phyloP scores from a whole-genome alignment of 164 flowering plant species.

The grape (Vitis vinifera) region DNA sequence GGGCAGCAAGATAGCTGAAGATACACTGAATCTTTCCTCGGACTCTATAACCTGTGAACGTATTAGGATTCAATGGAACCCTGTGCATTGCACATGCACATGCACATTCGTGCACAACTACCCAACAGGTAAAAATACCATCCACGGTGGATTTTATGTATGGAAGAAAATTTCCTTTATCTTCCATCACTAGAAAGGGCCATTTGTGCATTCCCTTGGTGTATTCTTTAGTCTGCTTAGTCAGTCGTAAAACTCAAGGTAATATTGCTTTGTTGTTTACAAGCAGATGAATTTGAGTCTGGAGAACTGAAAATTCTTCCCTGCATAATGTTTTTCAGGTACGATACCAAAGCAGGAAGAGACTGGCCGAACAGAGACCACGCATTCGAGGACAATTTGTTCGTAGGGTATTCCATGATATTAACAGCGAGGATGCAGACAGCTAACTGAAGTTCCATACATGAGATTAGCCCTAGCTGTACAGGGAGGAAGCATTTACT shows the following conservation, averaged over 20 bases:
- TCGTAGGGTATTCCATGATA: slow-evolving; percentile 37
- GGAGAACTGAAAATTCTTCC: background rate
- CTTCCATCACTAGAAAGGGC: too few relatives aligned
- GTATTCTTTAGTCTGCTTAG: too few relatives aligned
- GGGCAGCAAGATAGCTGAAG: too few relatives aligned
- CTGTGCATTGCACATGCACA: too few relatives aligned
- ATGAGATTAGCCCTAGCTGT: slow-evolving; percentile 28
- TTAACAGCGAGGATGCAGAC: slow-evolving; percentile 23
- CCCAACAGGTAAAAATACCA: too few relatives aligned
- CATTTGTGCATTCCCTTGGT: too few relatives aligned
- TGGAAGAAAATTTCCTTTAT: too few relatives aligned
- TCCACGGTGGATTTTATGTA: too few relatives aligned
- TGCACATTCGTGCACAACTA: too few relatives aligned
- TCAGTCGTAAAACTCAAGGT: background rate
- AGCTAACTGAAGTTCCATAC: background rate
- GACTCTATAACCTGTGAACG: too few relatives aligned
- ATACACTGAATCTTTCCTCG: too few relatives aligned
- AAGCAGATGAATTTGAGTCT: background rate
- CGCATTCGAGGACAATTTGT: slow-evolving; percentile 84
- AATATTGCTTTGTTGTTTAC: background rate
- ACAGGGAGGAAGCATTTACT: slow-evolving; percentile 3
- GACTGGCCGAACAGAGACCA: slow-evolving; percentile 77
- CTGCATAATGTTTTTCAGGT: slow-evolving; percentile 42
- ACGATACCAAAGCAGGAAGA: slow-evolving; percentile 75
- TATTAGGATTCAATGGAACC: too few relatives aligned